Conservation (phyloP, 2,329 filamentous ascomycete species). For the Colletotrichum sp. region DNA sequence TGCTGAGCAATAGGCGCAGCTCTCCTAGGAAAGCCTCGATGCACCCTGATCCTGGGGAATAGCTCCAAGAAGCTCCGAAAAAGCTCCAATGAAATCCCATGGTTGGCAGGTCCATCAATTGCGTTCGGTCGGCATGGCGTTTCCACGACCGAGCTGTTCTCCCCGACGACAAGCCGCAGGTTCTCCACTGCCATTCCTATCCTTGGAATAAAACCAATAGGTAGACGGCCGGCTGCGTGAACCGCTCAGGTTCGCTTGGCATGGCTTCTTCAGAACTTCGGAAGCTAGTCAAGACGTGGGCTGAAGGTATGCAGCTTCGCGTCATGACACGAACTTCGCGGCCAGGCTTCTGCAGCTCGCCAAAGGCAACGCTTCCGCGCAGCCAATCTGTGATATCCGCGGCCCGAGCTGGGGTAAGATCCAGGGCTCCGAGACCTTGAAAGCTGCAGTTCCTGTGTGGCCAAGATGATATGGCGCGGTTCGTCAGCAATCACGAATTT, state of each 20-base stretch:
- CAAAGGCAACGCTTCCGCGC: background rate
- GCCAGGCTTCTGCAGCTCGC: background rate
- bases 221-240: background rate
- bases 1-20: background rate
- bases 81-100: background rate
- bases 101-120: background rate
- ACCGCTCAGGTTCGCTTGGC: background rate
- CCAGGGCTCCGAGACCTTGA: background rate
- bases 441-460: background rate
- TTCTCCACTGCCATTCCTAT: background rate
- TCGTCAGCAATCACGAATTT: background rate
- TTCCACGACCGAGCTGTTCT: background rate
- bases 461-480: background rate
- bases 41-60: background rate
- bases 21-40: background rate
- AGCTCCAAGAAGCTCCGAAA: background rate
- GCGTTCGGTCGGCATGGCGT: background rate
- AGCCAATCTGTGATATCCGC: background rate
- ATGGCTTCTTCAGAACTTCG: background rate
- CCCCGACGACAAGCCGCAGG: background rate
- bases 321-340: background rate
- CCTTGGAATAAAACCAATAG: background rate
- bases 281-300: background rate
- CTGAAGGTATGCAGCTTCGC: slow-evolving; percentile 2
- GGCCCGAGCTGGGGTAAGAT: background rate